Conservation (phyloP, 169 alveolate species). For the Babesia gibsoni region DNA sequence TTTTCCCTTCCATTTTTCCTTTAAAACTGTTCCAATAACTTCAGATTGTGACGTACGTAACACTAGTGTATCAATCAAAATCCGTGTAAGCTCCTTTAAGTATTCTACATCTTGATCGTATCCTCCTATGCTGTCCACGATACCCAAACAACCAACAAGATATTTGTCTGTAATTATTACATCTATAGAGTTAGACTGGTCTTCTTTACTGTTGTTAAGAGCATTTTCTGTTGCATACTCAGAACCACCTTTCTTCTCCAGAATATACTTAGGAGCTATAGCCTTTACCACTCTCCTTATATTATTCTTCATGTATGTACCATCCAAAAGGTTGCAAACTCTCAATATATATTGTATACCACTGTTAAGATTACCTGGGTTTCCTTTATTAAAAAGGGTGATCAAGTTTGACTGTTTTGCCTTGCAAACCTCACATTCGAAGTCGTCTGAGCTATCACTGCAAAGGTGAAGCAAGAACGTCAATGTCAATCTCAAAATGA, state of each 20-base stretch:
- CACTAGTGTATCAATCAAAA: not conserved
- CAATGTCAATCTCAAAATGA: conserved; percentile 7
- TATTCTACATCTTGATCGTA: not conserved
- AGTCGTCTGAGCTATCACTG: not conserved
- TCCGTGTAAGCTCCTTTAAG: not conserved
- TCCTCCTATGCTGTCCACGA: not conserved
- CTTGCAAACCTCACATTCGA: conserved; percentile 15
- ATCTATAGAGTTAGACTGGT: too few relatives aligned
- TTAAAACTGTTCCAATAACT: not conserved
- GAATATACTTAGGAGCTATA: not conserved
- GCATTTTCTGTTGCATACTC: too few relatives aligned
- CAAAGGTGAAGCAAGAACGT: conserved; percentile 9
- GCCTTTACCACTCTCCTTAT: not conserved
- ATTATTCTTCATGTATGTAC: not conserved
- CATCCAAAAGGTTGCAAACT: not conserved
- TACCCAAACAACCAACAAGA: not conserved
- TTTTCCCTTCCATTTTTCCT: not conserved
- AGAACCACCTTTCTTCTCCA: too few relatives aligned
- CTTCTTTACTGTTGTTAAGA: too few relatives aligned
- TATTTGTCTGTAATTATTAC: not conserved
- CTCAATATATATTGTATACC: not conserved
- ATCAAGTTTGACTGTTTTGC: not conserved
- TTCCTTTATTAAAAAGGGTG: not conserved
- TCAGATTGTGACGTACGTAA: not conserved
- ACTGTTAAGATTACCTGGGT: not conserved